Percentiles rank a stretch among this genome's conserved stretches.
Evolutionary conservation across 2,329 filamentous ascomycete genomes (phyloP).

Genomic region (Xylaria digitata): DNA sequence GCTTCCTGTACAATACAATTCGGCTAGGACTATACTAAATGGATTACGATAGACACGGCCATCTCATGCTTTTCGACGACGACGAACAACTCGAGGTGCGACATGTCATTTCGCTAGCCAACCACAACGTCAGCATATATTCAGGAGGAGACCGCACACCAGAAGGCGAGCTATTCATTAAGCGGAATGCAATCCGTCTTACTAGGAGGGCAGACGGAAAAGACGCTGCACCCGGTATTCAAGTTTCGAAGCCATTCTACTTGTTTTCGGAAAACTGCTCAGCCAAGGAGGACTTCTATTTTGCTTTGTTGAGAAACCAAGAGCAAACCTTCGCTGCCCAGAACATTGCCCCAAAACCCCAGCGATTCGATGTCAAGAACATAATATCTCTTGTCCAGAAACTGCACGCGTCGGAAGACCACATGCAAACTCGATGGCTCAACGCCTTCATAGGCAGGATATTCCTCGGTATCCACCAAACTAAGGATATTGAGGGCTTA

Average conservation of each 20-base stretch:
- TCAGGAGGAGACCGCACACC: constrained; percentile 81
- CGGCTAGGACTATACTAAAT: constrained; percentile 22
- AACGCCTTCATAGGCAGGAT: constrained; percentile 90
- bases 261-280: constrained; percentile 96
- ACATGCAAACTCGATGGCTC: constrained; percentile 90
- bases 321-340: constrained; percentile 71
- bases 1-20: not conserved
- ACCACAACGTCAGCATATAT: constrained; percentile 87
- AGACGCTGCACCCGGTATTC: constrained; percentile 66
- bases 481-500: constrained; percentile 80
- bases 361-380: constrained; percentile 84
- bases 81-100: constrained; percentile 94
- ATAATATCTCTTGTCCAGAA: constrained; percentile 91
- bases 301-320: constrained; percentile 87
- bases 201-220: constrained; percentile 70
- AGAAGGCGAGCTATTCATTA: constrained; percentile 95
- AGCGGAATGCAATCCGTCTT: constrained; percentile 88
- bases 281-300: constrained; percentile 98
- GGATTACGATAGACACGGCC: constrained; percentile 76
- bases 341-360: constrained; percentile 72
- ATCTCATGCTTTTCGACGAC: constrained; percentile 97
- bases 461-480: constrained; percentile 89
- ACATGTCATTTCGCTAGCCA: constrained; percentile 91
- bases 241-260: constrained; percentile 83
- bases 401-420: constrained; percentile 91